phyloP scores from a whole-genome alignment of 176 grass and related monocot species.

The Triticum timopheevii region DNA sequence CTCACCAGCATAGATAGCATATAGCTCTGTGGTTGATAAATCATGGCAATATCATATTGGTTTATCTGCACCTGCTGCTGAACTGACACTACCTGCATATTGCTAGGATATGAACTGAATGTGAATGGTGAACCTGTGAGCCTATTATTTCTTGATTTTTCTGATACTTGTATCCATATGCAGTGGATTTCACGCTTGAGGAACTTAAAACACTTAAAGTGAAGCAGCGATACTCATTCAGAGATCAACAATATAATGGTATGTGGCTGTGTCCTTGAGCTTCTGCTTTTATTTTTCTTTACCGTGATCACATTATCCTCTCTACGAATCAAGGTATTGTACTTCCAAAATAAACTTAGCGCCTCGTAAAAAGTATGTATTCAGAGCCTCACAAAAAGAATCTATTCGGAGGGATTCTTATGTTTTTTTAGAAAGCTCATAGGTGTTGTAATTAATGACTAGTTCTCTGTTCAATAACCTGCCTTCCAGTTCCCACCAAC shows the following conservation, averaged over 20 bases:
- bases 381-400: not conserved
- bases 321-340: not conserved
- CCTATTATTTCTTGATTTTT: conserved; percentile 10
- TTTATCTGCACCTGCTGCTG: not conserved
- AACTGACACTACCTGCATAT: conserved; percentile 8
- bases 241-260: conserved; percentile 82
- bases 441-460: not conserved
- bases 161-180: conserved; percentile 25
- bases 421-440: conserved; percentile 19
- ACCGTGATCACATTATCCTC: not conserved
- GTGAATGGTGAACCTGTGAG: conserved; percentile 15
- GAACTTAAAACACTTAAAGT: conserved; percentile 75
- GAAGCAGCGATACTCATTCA: conserved; percentile 68
- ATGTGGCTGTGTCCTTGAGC: conserved; percentile 3
- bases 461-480: conserved; percentile 3
- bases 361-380: not conserved
- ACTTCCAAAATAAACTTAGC: conserved; percentile 1
- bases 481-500: conserved; percentile 14
- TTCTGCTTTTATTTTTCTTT: not conserved
- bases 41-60: not conserved
- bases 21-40: not conserved
- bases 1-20: not conserved
- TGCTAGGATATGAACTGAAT: not conserved
- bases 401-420: not conserved
- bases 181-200: conserved; percentile 78